phyloP scores from a whole-genome alignment of 192 early-diverging fungal species.

The Lunasporangiospora selenospora region DNA sequence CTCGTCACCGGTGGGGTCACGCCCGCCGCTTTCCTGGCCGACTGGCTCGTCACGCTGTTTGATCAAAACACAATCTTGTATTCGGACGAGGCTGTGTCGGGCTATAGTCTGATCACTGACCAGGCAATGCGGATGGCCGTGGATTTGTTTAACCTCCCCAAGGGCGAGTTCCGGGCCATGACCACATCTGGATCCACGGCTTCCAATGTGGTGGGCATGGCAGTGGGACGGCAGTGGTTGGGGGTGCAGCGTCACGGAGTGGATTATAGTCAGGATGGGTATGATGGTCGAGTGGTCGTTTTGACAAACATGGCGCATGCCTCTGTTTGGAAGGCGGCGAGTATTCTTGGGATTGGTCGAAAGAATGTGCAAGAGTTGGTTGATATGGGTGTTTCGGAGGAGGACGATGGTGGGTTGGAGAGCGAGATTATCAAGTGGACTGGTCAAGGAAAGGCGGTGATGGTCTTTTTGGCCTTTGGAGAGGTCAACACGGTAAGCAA shows the following conservation, averaged over 20 bases:
- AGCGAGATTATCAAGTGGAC: conserved; percentile 9
- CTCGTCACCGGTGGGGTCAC: conserved; percentile 66
- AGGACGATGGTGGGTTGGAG: conserved; percentile 13
- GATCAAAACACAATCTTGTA: conserved; percentile 51
- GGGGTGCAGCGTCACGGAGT: conserved; percentile 30
- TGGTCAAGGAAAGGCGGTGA: conserved; percentile 23
- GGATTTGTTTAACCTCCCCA: conserved; percentile 54
- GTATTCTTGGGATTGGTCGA: conserved; percentile 58
- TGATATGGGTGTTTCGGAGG: conserved; percentile 13
- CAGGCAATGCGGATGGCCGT: conserved; percentile 51
- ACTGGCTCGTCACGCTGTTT: conserved; percentile 45
- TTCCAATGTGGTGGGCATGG: conserved; percentile 59
- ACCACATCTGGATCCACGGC: conserved; percentile 64
- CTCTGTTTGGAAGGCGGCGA: conserved; percentile 58
- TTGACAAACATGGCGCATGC: conserved; percentile 51
- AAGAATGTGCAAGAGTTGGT: conserved; percentile 52
- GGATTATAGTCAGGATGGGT: conserved; percentile 57
- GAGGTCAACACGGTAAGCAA: conserved; percentile 61
- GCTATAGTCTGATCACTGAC: conserved; percentile 54
- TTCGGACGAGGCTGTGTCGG: conserved; percentile 35
- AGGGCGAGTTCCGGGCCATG: conserved; percentile 24
- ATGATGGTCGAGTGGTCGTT: conserved; percentile 43
- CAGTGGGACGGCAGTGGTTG: conserved; percentile 50
- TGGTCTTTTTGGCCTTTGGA: conserved; percentile 59
- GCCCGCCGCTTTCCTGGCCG: conserved; percentile 49